Conservation (phyloP, 805 yeast genomes). For the Vanderwaltozyma yarrowii region DNA sequence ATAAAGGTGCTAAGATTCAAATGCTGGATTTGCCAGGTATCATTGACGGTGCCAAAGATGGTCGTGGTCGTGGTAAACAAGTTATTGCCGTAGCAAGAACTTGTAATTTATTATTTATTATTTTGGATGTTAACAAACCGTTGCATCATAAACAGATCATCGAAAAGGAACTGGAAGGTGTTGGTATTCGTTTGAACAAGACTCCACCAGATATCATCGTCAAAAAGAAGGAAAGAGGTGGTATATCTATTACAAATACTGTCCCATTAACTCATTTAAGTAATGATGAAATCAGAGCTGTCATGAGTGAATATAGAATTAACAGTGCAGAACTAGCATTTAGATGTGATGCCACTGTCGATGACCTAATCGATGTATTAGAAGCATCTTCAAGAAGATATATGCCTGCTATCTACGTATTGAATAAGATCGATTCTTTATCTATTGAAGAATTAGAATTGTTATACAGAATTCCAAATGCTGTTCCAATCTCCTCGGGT, state of each 20-base stretch:
- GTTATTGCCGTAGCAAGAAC: conserved; percentile 99
- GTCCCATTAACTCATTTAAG: conserved; percentile 88
- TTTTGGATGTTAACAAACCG: conserved; percentile 93
- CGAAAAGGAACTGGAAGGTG: conserved; percentile 93
- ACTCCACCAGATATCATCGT: conserved; percentile 87
- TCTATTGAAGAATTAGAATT: conserved; percentile 89
- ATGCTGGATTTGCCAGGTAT: conserved; percentile 89
- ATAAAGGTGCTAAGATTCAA: conserved; percentile 95
- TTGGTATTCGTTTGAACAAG: conserved; percentile 89
- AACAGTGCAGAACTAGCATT: conserved; percentile 94
- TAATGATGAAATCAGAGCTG: conserved; percentile 89
- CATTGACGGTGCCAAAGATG: conserved; percentile 85
- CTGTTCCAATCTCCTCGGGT: conserved; percentile 94
- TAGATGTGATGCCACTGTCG: conserved; percentile 96
- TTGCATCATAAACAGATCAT: conserved; percentile 87
- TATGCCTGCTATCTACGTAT: conserved; percentile 89
- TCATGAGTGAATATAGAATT: conserved; percentile 88
- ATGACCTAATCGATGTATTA: conserved; percentile 87
- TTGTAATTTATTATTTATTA: conserved; percentile 85
- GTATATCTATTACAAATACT: conserved; percentile 86
- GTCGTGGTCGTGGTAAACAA: conserved; percentile 89
- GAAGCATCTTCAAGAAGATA: conserved; percentile 87
- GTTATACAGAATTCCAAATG: conserved; percentile 86
- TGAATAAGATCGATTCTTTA: conserved; percentile 93
- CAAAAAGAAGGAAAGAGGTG: conserved; percentile 92